phyloP scores from a whole-genome alignment of 164 flowering plant species.

The Saururus chinensis region DNA sequence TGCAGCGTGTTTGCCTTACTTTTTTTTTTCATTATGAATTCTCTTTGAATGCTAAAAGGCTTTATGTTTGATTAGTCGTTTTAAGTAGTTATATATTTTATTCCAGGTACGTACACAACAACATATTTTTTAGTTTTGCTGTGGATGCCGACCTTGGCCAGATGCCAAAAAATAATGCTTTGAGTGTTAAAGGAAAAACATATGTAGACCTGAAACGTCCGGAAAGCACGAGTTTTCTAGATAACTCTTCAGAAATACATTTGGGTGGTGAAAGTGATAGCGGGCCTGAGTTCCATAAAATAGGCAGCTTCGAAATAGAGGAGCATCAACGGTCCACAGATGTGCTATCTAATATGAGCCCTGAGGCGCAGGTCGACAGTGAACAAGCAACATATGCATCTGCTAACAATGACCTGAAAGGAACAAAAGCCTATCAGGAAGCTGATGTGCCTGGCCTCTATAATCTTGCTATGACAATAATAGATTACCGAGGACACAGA shows the following conservation, averaged over 20 bases:
- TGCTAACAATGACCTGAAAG: constrained; percentile 97
- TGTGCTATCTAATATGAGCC: constrained; percentile 27
- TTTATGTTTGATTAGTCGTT: too few relatives aligned
- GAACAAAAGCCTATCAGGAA: constrained; percentile 94
- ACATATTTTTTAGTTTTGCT: constrained; percentile 98
- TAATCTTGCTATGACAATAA: constrained; percentile 96
- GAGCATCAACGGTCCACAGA: constrained; percentile 20
- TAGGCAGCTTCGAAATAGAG: constrained; percentile 16
- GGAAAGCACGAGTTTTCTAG: constrained; percentile 9
- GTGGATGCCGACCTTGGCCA: constrained; percentile 87
- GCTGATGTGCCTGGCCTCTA: constrained; percentile 94
- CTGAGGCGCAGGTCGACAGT: constrained; percentile 69
- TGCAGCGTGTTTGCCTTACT: too few relatives aligned
- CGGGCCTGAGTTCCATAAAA: constrained; percentile 19
- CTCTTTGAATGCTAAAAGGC: too few relatives aligned
- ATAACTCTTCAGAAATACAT: constrained; percentile 22
- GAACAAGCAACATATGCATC: constrained; percentile 99
- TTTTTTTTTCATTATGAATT: too few relatives aligned
- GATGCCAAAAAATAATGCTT: constrained; percentile 34
- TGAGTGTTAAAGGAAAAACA: constrained; percentile 21
- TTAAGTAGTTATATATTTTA: neutral
- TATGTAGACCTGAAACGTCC: constrained; percentile 1
- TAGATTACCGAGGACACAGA: constrained; percentile 96
- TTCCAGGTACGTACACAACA: constrained; percentile 97
- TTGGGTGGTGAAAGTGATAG: constrained; percentile 12